Evolutionary conservation across 306 rosid species (phyloP), one percentile per base, ranked within the genome.

Genomic region (Elaeagnus macrophylla): DNA sequence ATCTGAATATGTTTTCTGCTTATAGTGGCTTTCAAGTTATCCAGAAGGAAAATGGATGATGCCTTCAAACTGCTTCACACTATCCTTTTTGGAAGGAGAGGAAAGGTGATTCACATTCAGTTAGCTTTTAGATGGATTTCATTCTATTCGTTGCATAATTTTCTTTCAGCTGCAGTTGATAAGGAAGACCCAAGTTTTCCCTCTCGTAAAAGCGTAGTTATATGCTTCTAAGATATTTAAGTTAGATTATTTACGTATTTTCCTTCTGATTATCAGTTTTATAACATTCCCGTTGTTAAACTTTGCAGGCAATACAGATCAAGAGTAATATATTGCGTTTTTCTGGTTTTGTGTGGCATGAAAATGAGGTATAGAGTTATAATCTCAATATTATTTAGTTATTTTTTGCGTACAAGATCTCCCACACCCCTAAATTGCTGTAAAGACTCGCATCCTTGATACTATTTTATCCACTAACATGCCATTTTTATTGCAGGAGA

Each of bases 291-390:
- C n/a, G n/a, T 50, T 56, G 19, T 48, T 57, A 68, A 9, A 37
- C 68, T 68, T 63, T 81, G 52, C 95, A 91, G 99, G 95, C 89
- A 61, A 32, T 70, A 72, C 79, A 82, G 78, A 71, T 93, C 71
- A 93, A 93, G 82, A 81, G 79, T 69, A 87, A 93, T 77, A 87
- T 93, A 71, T 84, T 75, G 32, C 73, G 89, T 72, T 93, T 93
- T 81, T 93, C 99, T 65, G 99, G 99, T 70, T 93, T 93, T 64
- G 96, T 81, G 49, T 93, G 99, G 99, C 89, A 50, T 67, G 89
- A 73, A 61, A 82, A 82, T 69, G 89, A 93, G 94, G 99, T 87
- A 76, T 80, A 47, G 35, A 20, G 53, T 18, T 13, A 8, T 25
- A 18, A 41, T 15, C 10, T 25, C 32, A 25, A 25, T 25, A 25